These are phyloP conservation scores for Dactylellina leptospora DNA, from an alignment of 2,329 filamentous ascomycete species.

Conservation along the genomic window DNA sequence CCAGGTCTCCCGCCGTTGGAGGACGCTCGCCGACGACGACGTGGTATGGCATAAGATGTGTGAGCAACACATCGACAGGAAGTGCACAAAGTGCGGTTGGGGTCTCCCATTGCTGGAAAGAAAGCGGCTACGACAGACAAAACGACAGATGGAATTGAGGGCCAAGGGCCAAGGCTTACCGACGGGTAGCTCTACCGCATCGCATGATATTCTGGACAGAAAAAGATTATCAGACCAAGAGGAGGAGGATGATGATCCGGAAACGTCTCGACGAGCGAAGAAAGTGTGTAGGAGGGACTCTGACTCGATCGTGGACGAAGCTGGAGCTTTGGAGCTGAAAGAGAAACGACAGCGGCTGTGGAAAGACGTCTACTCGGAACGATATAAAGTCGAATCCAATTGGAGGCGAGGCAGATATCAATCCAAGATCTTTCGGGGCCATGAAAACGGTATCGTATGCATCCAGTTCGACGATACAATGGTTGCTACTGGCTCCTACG, in stretches of 20 bases:
- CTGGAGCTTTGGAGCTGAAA: constrained; percentile 64
- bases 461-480: constrained; percentile 86
- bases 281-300: constrained; percentile 45
- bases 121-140: constrained; percentile 85
- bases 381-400: constrained; percentile 94
- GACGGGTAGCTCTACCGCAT: constrained; percentile 17
- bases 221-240: constrained; percentile 57
- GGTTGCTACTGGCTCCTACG: constrained; percentile 92
- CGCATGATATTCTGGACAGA: constrained; percentile 23
- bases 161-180: constrained; percentile 68
- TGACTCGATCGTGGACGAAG: constrained; percentile 57
- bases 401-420: constrained; percentile 95
- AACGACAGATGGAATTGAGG: constrained; percentile 79
- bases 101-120: constrained; percentile 88
- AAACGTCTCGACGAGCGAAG: constrained; percentile 44
- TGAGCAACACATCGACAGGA: constrained; percentile 92
- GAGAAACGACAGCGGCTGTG: constrained; percentile 70
- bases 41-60: constrained; percentile 99
- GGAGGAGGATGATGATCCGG: constrained; percentile 61
- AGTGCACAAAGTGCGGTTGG: constrained; percentile 95
- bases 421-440: constrained; percentile 80
- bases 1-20: constrained; percentile 89
- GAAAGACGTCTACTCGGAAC: constrained; percentile 97
- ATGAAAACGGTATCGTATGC: constrained; percentile 70
- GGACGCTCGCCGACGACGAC: constrained; percentile 90